Conservation (phyloP, 73 alveolate genomes). For the Durusdinium trenchii region DNA sequence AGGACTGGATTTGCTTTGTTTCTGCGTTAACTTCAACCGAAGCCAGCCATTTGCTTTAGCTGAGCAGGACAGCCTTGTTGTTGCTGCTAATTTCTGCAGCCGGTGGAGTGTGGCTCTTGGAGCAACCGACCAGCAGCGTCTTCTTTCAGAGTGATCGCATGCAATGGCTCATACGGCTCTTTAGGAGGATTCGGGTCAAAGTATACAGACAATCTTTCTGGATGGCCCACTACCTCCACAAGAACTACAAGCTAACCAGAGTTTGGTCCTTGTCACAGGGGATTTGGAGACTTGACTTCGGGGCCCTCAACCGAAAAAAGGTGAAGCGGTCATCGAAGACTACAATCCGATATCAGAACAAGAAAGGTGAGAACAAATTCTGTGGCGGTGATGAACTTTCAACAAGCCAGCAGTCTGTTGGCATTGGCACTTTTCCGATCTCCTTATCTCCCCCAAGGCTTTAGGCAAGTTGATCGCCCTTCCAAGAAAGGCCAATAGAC, state of each 20-base stretch:
- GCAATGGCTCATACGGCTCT: not conserved
- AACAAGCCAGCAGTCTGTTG: not conserved
- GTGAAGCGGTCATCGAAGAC: not conserved
- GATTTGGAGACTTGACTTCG: not conserved
- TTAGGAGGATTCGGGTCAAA: not conserved
- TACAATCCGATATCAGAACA: not conserved
- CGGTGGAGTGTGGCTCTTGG: constrained; percentile 6
- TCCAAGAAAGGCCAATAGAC: not conserved
- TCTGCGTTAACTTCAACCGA: not conserved
- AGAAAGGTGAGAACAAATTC: not conserved
- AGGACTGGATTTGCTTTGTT: not conserved
- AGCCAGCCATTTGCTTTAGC: not conserved
- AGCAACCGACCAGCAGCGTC: not conserved
- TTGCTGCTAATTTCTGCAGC: not conserved
- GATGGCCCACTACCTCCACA: not conserved
- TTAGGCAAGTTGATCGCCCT: not conserved
- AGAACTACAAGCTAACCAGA: not conserved
- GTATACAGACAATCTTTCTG: not conserved
- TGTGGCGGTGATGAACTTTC: not conserved
- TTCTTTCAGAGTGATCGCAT: not conserved
- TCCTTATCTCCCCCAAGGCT: not conserved
- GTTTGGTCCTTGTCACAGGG: not conserved
- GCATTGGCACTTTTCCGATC: not conserved
- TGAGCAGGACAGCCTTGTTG: not conserved
- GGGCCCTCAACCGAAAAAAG: not conserved